Evolutionary conservation across 2,329 filamentous ascomycete genomes (phyloP).

Genomic region (Fusarium ambrosium): DNA sequence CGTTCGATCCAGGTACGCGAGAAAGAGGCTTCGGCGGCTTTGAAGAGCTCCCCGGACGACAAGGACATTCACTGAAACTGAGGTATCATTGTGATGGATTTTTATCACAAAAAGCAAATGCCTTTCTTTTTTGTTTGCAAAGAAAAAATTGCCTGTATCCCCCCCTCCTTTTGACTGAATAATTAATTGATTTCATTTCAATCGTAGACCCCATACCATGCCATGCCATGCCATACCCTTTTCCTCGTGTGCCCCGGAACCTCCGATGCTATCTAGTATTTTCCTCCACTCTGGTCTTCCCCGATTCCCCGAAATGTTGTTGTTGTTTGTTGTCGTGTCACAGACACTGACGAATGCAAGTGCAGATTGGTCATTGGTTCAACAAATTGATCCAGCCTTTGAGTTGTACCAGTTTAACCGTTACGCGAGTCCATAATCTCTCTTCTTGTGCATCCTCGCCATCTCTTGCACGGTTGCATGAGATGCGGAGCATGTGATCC

Average conservation of each 20-base stretch:
- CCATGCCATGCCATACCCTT: neutral
- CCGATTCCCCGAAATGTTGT: neutral
- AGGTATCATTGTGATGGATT: neutral
- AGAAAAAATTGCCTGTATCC: conserved; percentile 6
- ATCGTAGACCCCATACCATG: conserved; percentile 3
- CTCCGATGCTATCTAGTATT: neutral
- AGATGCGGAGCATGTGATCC: conserved; percentile 8
- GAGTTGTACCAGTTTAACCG: neutral
- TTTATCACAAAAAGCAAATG: neutral
- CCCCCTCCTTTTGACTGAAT: conserved; percentile 12
- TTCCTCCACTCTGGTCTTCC: neutral
- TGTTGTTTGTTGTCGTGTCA: conserved; percentile 14
- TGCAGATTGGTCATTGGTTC: conserved; percentile 15
- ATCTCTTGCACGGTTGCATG: conserved; percentile 15
- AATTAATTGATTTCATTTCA: conserved; percentile 17
- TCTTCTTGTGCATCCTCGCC: conserved; percentile 8
- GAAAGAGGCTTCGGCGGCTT: conserved; percentile 21
- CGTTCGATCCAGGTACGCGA: neutral
- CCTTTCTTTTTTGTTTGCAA: neutral
- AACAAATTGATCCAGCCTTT: conserved; percentile 26
- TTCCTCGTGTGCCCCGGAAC: conserved; percentile 5
- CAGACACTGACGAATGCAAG: conserved; percentile 28
- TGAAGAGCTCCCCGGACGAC: conserved; percentile 15
- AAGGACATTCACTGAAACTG: conserved; percentile 22
- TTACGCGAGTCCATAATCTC: conserved; percentile 12